Evolutionary conservation across 139 green algal species (phyloP), one percentile per base, ranked within the genome.

Genomic region (Picochlorum sp.): DNA sequence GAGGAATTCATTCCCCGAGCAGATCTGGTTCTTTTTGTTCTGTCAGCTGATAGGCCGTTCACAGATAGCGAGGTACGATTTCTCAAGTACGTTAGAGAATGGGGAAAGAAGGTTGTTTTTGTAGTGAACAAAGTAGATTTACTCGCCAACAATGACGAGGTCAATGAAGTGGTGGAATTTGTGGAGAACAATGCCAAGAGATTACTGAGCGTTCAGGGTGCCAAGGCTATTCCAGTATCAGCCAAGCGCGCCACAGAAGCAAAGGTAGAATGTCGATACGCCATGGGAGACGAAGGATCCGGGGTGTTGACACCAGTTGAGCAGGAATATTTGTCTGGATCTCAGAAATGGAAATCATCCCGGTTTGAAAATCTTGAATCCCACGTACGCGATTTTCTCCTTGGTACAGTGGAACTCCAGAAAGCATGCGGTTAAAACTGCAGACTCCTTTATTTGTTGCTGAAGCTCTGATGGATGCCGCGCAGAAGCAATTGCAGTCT

Each of bases 41-140:
- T 99, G 67, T 81, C 63, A 10, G 79, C 83, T 1, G 93, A 98
- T 76, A 65, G 94, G 15, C 88, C 92, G 3, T 91, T 98, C 68
- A 92, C 84, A 13, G 92, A 96, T 57, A 90, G 76, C 66, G 92
- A 98, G 75, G 88, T 95, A 28, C 65, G 72, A 14, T 95, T 96
- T 67, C 72, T 96, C 28, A 74, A 83, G 55, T 96, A 96, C 68
- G 91, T 96, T 60, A 75, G 85, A 38, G 76, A 88, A 68, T 99
- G 94, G 94, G 86, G 89, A 51, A 98, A 98, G 78, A 97, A 97
- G 74, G 88, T 98, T 6, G 81, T 98, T 7, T 98, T 98, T 67
- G 81, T 96, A 37, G 73, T 98, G 21, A 98, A 98, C 83, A 98
- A 98, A 81, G 63, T 80, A 0, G 93, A 98, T 71, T 79, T 94